A percentile compares a stretch with the other conserved stretches of the same genome.
Conservation (phyloP, 805 yeast species). For the Candida boidinii region DNA sequence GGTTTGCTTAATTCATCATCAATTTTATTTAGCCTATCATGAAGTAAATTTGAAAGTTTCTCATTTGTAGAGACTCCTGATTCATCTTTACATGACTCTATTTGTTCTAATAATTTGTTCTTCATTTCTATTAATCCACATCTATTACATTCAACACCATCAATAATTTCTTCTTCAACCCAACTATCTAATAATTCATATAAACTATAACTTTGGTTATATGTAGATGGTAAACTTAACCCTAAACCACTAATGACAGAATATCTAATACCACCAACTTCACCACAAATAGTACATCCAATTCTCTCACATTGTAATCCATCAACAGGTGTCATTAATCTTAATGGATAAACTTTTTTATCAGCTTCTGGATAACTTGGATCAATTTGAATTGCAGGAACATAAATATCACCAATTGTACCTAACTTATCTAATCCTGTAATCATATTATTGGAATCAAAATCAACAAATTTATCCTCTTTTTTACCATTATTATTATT, state of each 20-base stretch:
- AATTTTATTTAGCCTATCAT: constrained; percentile 38
- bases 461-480: constrained; percentile 16
- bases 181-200: constrained; percentile 53
- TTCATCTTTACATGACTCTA: constrained; percentile 16
- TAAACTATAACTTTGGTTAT: constrained; percentile 35
- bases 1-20: constrained; percentile 50
- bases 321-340: constrained; percentile 81
- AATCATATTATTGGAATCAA: constrained; percentile 17
- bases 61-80: constrained; percentile 5
- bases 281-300: constrained; percentile 88
- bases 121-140: constrained; percentile 67
- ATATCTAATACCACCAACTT: constrained; percentile 84
- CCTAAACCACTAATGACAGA: constrained; percentile 71
- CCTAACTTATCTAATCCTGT: constrained; percentile 41
- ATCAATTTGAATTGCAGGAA: constrained; percentile 72
- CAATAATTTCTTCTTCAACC: constrained; percentile 76
- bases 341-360: constrained; percentile 40
- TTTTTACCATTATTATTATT: constrained; percentile 16
- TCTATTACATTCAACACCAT: constrained; percentile 91
- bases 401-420: constrained; percentile 52
- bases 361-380: constrained; percentile 46
- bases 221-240: constrained; percentile 50
- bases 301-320: constrained; percentile 84
- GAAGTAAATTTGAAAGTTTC: constrained; percentile 26
- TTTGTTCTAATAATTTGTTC: constrained; percentile 36